phyloP scores from a whole-genome alignment of 1,284 basidiomycete genomes.

The Puccinia hordei region DNA sequence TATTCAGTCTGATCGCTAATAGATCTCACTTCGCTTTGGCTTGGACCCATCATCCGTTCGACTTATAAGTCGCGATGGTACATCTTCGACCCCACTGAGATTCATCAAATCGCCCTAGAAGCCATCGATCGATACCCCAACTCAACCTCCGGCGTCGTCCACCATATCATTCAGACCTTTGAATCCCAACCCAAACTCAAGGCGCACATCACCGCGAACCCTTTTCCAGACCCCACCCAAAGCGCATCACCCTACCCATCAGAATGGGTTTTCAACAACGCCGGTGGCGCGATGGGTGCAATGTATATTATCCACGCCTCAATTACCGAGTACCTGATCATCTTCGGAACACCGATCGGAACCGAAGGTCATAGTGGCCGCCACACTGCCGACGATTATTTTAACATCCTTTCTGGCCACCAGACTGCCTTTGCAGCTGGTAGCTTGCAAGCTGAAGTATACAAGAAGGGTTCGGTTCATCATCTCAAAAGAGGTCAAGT shows the following conservation, averaged over 20 bases:
- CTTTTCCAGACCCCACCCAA: not conserved
- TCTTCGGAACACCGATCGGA: slow-evolving; percentile 93
- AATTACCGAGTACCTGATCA: slow-evolving; percentile 65
- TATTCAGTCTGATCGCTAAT: not conserved
- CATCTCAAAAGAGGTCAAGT: slow-evolving; percentile 76
- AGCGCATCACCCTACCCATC: slow-evolving; percentile 11
- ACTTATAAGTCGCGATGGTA: slow-evolving; percentile 65
- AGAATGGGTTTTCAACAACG: slow-evolving; percentile 98
- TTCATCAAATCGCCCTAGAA: slow-evolving; percentile 72
- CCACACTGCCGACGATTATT: slow-evolving; percentile 96
- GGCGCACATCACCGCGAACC: slow-evolving; percentile 16
- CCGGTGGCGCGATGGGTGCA: slow-evolving; percentile 93
- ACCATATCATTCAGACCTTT: slow-evolving; percentile 75
- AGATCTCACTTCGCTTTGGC: not conserved
- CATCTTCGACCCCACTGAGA: slow-evolving; percentile 68
- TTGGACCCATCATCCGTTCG: not conserved
- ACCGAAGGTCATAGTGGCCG: slow-evolving; percentile 94
- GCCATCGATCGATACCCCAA: slow-evolving; percentile 69
- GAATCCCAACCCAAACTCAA: slow-evolving; percentile 32
- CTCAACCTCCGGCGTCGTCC: slow-evolving; percentile 70
- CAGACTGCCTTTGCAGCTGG: slow-evolving; percentile 88
- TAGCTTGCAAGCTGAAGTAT: slow-evolving; percentile 76
- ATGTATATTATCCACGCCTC: slow-evolving; percentile 97
- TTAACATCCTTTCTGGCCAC: slow-evolving; percentile 88
- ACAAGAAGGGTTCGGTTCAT: slow-evolving; percentile 80